These are phyloP conservation scores for Aspergillus tanneri DNA, from an alignment of 2,329 filamentous ascomycete species.

Conservation along the genomic window DNA sequence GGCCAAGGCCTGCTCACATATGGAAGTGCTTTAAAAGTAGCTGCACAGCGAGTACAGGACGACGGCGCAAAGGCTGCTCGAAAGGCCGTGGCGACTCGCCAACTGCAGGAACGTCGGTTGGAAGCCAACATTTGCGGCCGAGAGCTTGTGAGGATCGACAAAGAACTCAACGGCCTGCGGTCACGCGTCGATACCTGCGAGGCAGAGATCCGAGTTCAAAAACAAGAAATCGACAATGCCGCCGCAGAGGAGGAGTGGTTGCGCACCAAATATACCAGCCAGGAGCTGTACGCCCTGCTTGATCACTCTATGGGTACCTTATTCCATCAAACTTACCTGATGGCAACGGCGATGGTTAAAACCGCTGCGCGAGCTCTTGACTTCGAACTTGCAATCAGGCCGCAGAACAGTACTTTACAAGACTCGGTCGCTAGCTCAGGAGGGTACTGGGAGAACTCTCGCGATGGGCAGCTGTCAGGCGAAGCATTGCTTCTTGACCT, in stretches of 20 bases:
- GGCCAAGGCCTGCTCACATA: no score
- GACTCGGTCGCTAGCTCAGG: background rate
- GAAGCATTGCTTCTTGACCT: background rate
- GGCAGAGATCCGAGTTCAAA: background rate
- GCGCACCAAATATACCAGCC: background rate
- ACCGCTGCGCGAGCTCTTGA: background rate
- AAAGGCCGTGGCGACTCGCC: background rate
- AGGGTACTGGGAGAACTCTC: background rate
- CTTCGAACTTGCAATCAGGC: background rate
- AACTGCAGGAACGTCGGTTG: constrained; percentile 1
- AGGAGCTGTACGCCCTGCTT: background rate
- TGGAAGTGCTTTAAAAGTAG: background rate
- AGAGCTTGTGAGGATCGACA: constrained; percentile 1
- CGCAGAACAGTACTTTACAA: background rate
- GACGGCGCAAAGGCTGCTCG: background rate
- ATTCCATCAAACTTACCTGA: background rate
- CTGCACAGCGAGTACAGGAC: background rate
- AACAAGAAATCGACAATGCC: background rate
- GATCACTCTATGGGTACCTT: background rate
- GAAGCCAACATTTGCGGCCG: background rate
- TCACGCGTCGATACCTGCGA: background rate
- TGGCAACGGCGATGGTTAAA: background rate
- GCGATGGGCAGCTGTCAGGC: background rate
- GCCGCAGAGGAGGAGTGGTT: background rate
- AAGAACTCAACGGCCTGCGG: background rate